phyloP scores from a whole-genome alignment of 371 early-diverging fungal genomes.

The Synchytrium microbalum region DNA sequence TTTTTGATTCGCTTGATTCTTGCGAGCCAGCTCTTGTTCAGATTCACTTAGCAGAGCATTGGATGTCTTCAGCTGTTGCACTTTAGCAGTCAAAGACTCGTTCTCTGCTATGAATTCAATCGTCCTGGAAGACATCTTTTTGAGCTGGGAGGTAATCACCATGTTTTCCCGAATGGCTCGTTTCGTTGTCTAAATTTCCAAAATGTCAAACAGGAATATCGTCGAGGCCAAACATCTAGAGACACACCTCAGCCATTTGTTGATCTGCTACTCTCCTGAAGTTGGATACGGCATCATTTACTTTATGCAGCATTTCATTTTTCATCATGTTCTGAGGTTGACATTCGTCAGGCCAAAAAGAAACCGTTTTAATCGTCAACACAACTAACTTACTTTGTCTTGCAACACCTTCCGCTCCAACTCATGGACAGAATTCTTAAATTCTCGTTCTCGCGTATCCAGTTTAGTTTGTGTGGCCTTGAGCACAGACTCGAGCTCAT shows the following conservation, averaged over 20 bases:
- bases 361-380: not conserved
- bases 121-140: conserved; percentile 42
- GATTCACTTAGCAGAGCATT: conserved; percentile 36
- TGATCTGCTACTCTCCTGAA: conserved; percentile 48
- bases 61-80: conserved; percentile 29
- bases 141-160: conserved; percentile 43
- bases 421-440: conserved; percentile 36
- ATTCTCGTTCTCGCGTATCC: conserved; percentile 26
- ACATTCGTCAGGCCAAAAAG: not conserved
- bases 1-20: conserved; percentile 42
- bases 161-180: conserved; percentile 51
- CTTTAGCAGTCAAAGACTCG: conserved; percentile 29
- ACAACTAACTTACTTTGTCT: conserved; percentile 32
- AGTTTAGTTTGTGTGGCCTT: conserved; percentile 21
- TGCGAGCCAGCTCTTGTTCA: conserved; percentile 39
- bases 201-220: not conserved
- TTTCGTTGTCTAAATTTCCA: conserved; percentile 36
- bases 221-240: not conserved
- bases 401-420: conserved; percentile 46
- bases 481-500: conserved; percentile 31
- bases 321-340: conserved; percentile 35
- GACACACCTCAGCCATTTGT: conserved; percentile 44
- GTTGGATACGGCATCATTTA: conserved; percentile 44
- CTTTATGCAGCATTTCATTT: conserved; percentile 48
- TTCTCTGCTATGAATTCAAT: conserved; percentile 40